These are phyloP conservation scores for Teratosphaeria pseudoeucalypti DNA, from an alignment of 2,329 filamentous ascomycete species.

Conservation along the genomic window DNA sequence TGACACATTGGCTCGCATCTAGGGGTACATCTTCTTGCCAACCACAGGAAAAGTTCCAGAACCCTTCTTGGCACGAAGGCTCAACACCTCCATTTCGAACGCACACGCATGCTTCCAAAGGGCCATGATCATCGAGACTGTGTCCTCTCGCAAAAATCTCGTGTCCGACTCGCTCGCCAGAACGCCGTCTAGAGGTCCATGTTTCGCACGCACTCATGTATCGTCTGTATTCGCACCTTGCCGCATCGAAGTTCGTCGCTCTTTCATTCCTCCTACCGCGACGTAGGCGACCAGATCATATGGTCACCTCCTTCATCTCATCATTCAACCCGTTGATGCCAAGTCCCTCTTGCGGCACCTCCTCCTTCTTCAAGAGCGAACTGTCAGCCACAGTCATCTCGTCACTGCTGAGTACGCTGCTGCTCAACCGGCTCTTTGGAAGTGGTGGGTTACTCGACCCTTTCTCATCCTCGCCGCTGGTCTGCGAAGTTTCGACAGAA, in stretches of 20 bases:
- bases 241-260: neutral
- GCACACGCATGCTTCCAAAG: too few relatives aligned
- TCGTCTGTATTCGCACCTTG: neutral
- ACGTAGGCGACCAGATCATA: constrained; percentile 10
- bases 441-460: constrained; percentile 4
- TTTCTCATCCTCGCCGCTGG: constrained; percentile 13
- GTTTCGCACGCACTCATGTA: neutral
- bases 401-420: constrained; percentile 27
- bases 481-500: constrained; percentile 27
- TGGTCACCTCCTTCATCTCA: constrained; percentile 41
- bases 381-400: constrained; percentile 17
- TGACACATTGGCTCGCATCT: neutral
- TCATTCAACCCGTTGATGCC: constrained; percentile 12
- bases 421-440: constrained; percentile 9
- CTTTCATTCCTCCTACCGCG: neutral
- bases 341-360: neutral
- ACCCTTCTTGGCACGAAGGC: neutral
- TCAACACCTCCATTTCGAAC: neutral
- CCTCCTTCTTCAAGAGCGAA: constrained; percentile 9
- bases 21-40: neutral
- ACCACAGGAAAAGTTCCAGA: neutral
- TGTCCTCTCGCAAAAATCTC: neutral
- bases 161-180: neutral
- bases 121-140: neutral
- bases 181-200: neutral